Evolutionary conservation across 495 filamentous ascomycete genomes (phyloP), one percentile per base, ranked within the genome.

Genomic region (Neurospora tetraspora): DNA sequence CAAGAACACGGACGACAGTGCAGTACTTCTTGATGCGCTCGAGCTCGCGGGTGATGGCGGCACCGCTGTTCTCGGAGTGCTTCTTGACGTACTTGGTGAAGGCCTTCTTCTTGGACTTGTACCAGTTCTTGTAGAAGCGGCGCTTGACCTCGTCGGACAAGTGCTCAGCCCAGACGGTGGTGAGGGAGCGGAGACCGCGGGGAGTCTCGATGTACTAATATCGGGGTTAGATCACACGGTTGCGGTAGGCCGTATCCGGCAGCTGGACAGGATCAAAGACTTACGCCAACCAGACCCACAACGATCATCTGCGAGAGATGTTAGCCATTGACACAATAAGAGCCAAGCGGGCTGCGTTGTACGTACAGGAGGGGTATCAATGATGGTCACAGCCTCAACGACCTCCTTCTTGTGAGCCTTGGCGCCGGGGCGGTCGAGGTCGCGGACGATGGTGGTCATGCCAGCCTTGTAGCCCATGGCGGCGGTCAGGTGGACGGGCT

Each of bases 101-200:
- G 72, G 96, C 96, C 94, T 99, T 99, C 93, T 97, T 98, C 94
- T 99, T 99, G 89, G 89, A 92, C 89, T 96, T 97, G 92, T 99
- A 99, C 96, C 96, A 99, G 90, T 99, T 99, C 94, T 99, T 99
- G 92, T 99, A 99, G 93, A 99, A 99, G 82, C 96, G 94, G 77
- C 96, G 92, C 89, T 96, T 97, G 85, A 99, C 84, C 88, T 98
- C 96, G 84, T 99, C 96, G 85, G 91, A 91, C 83, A 99, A 84
- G 86, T 99, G 96, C 89, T 98, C 94, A 82, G 96, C 96, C 96
- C 96, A 99, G 84, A 99, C 92, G 82, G 96, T 99, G 82, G 94
- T 97, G 83, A 99, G 94, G 73, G 96, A 98, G 81, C 96, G 96
- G 80, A 98, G 94, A 88, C 96, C 96, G 80, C 96, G 96, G 85